Evolutionary conservation across 768 basidiomycete genomes (phyloP), one percentile per base, ranked within the genome.

Genomic region (Lenzites betulinus): DNA sequence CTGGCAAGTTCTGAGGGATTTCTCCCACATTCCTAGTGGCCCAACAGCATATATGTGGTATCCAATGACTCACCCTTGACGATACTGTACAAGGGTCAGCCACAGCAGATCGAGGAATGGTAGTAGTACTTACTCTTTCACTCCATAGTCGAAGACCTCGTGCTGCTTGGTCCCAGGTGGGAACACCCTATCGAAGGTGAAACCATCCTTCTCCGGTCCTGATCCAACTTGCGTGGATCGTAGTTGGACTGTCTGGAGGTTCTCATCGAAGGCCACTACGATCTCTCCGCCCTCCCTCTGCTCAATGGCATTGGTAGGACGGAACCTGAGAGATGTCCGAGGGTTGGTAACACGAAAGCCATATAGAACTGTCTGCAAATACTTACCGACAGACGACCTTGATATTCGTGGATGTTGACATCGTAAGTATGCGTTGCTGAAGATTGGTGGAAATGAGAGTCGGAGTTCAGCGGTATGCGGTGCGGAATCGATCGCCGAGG

Each of bases 361-460:
- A 28, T 11, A 33, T 33, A 5, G 30, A 9, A 23, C 11, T 20
- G 26, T 22, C 30, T 28, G 12, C 20, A 5, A 8, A 11, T 38
- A 77, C 93, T 67, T 68, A 95, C 96, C 96, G 93, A 83, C 96
- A 98, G 66, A 99, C 93, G 71, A 99, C 97, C 81, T 98, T 96
- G 83, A 96, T 95, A 74, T 95, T 95, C 66, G 87, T 94, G 63
- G 80, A 79, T 66, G 87, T 83, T 71, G 87, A 87, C 77, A 89
- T 85, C 78, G 81, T 83, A 72, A 71, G 70, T 71, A 71, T 68
- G 62, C 48, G 64, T 64, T 69, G 67, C 50, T 67, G 51, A 35
- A 53, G 39, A 53, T 51, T 56, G 49, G 59, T 36, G 58, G 56
- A 28, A 62, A 57, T 52, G 60, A 59, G 43, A 18, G 62, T 64